These are phyloP conservation scores for Colletotrichum noveboracense DNA, from an alignment of 2,329 filamentous ascomycete species.

Conservation along the genomic window DNA sequence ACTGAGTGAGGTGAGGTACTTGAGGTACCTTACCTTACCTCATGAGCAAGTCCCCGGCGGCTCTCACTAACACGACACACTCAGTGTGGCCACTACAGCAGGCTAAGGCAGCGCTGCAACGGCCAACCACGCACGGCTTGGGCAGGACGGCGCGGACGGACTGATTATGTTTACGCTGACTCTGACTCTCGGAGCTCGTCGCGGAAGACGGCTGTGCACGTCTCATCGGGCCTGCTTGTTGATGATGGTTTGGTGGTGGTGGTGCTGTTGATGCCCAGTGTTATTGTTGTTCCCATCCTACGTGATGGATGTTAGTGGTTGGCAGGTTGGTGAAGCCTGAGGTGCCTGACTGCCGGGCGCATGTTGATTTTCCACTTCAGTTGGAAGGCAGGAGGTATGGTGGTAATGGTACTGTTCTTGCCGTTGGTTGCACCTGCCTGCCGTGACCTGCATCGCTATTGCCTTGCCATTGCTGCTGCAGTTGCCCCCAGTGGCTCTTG, in stretches of 20 bases:
- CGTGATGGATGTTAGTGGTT: background rate
- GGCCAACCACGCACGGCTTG: background rate
- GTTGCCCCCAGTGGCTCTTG: background rate
- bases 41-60: background rate
- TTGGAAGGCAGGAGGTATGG: background rate
- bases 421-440: background rate
- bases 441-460: background rate
- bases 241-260: background rate
- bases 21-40: background rate
- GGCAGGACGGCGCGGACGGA: background rate
- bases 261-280: background rate
- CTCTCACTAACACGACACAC: background rate
- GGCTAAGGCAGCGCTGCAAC: background rate
- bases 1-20: too few relatives aligned
- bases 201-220: constrained; percentile 17
- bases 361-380: background rate
- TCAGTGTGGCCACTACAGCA: background rate
- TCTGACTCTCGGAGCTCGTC: constrained; percentile 14
- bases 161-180: background rate
- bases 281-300: background rate
- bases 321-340: background rate
- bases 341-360: background rate
- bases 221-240: background rate
- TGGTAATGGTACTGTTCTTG: background rate
- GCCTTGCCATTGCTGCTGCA: background rate